Percentiles rank a stretch among this genome's conserved stretches.
Evolutionary conservation across 1,284 basidiomycete genomes (phyloP).

Genomic region (Heliocybe sulcata): DNA sequence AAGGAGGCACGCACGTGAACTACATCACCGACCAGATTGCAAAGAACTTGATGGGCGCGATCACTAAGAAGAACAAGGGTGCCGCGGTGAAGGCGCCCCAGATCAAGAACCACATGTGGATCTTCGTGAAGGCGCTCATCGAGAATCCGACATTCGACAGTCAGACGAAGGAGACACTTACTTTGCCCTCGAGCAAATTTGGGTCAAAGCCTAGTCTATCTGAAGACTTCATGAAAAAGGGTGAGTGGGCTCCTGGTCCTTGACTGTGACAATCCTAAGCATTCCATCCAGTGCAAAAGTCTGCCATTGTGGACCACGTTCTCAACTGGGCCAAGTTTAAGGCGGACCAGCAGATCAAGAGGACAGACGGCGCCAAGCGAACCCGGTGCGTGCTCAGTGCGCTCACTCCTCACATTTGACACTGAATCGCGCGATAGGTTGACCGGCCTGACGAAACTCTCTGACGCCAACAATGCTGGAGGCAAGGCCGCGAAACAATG

Average conservation of each 20-base stretch:
- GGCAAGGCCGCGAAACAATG: slow-evolving; percentile 78
- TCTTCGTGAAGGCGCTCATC: slow-evolving; percentile 95
- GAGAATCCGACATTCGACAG: slow-evolving; percentile 99
- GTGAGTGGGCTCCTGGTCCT: slow-evolving; percentile 31
- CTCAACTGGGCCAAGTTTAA: slow-evolving; percentile 96
- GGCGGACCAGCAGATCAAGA: slow-evolving; percentile 94
- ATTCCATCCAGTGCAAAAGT: slow-evolving; percentile 66
- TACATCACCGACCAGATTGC: slow-evolving; percentile 87
- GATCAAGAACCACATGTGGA: slow-evolving; percentile 97
- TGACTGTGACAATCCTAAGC: background rate
- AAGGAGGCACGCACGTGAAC: slow-evolving; percentile 94
- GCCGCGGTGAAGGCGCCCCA: slow-evolving; percentile 89
- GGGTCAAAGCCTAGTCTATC: slow-evolving; percentile 79
- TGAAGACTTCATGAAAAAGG: slow-evolving; percentile 96
- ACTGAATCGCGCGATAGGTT: slow-evolving; percentile 43
- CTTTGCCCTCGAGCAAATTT: slow-evolving; percentile 85
- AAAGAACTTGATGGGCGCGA: slow-evolving; percentile 73
- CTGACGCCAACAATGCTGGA: slow-evolving; percentile 98
- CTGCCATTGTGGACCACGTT: slow-evolving; percentile 88
- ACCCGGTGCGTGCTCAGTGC: slow-evolving; percentile 47
- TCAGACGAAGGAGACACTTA: slow-evolving; percentile 97
- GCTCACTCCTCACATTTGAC: background rate
- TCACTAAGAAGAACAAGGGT: slow-evolving; percentile 96
- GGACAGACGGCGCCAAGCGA: slow-evolving; percentile 93
- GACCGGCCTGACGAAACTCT: slow-evolving; percentile 87